Evolutionary conservation across 176 grass and related monocot species (phyloP).

Genomic region (Bonia amplexicaulis): DNA sequence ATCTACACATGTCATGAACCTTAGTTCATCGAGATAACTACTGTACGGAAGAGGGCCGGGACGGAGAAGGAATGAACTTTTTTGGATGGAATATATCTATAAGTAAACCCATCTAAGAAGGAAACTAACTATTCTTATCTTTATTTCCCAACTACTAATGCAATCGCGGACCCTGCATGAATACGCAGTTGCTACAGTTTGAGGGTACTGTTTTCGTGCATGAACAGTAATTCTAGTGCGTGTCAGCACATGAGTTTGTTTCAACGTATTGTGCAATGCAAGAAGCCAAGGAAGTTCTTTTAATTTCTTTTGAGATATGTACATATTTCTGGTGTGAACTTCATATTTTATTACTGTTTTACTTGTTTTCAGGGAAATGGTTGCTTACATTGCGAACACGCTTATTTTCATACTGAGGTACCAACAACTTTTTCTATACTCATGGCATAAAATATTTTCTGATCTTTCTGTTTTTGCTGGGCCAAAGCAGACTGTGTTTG

Average conservation of each 20-base stretch:
- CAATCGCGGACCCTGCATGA: too few species aligned
- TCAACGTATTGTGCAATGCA: background rate
- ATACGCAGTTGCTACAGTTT: too few species aligned
- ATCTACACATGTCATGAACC: background rate
- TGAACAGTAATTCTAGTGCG: too few species aligned
- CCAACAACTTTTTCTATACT: background rate
- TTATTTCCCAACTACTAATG: too few species aligned
- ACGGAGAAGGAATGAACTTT: too few species aligned
- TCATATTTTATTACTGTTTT: slow-evolving; percentile 27
- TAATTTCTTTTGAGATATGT: background rate
- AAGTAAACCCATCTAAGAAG: too few species aligned
- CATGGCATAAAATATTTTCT: background rate
- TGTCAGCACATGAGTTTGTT: background rate
- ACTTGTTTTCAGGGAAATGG: slow-evolving; percentile 87
- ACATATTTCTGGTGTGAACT: slow-evolving; percentile 9
- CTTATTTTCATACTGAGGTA: slow-evolving; percentile 99
- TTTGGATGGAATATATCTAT: too few species aligned
- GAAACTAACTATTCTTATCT: too few species aligned
- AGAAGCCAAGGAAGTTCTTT: background rate
- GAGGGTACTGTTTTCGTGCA: too few species aligned
- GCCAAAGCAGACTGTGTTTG: background rate
- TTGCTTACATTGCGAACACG: slow-evolving; percentile 95
- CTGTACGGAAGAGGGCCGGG: too few species aligned
- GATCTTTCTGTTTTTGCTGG: background rate
- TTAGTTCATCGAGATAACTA: too few species aligned